Conservation (phyloP, 306 rosid species). For the Rosa lucieae region DNA sequence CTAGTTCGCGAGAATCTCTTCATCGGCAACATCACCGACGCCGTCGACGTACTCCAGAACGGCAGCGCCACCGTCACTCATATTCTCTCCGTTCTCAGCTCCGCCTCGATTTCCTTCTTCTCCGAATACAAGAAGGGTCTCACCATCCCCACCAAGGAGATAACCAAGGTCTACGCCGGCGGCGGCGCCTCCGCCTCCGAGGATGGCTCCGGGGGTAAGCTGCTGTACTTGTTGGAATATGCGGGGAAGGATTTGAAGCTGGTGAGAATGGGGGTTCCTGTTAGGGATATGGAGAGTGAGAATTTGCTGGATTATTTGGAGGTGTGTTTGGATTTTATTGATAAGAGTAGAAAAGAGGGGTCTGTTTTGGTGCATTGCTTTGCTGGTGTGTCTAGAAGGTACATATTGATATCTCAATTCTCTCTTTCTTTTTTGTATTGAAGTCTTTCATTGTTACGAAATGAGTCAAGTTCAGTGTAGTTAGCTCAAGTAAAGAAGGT, state of each 20-base stretch:
- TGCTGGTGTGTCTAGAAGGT: conserved; percentile 99
- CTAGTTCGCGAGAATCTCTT: conserved; percentile 73
- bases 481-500: background rate
- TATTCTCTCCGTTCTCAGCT: conserved; percentile 78
- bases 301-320: conserved; percentile 77
- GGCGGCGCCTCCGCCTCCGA: conserved; percentile 32
- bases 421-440: background rate
- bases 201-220: conserved; percentile 42
- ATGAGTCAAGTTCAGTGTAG: background rate
- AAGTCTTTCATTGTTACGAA: background rate
- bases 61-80: conserved; percentile 54
- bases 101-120: conserved; percentile 76
- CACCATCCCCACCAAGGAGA: conserved; percentile 61
- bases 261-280: conserved; percentile 84
- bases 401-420: background rate
- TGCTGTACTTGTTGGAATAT: conserved; percentile 66
- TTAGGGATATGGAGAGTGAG: conserved; percentile 79
- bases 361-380: conserved; percentile 91
- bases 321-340: conserved; percentile 78
- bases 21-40: conserved; percentile 78
- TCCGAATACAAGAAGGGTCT: conserved; percentile 64
- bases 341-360: conserved; percentile 71
- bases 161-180: conserved; percentile 54
- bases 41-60: conserved; percentile 65
- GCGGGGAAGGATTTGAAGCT: conserved; percentile 80